Evolutionary conservation across 2,329 filamentous ascomycete genomes (phyloP).

Genomic region (Orbilia javanica): DNA sequence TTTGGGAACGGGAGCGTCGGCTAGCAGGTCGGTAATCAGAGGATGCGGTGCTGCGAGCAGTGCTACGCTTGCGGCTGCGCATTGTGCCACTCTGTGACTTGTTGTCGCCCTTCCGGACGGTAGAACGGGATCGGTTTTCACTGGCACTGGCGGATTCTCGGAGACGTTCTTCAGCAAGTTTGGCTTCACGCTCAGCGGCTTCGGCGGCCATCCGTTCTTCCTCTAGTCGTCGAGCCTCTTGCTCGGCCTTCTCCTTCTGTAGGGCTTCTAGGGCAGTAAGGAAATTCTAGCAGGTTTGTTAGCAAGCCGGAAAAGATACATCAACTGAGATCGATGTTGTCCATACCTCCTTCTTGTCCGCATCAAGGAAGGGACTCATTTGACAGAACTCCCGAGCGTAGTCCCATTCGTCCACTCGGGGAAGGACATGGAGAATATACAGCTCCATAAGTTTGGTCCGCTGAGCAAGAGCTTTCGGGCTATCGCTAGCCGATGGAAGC

Average conservation of each 20-base stretch:
- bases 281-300: constrained; percentile 75
- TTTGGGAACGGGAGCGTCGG: constrained; percentile 52
- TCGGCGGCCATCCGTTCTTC: constrained; percentile 73
- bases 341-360: constrained; percentile 71
- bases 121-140: constrained; percentile 73
- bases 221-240: constrained; percentile 75
- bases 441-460: constrained; percentile 93
- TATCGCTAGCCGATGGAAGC: constrained; percentile 65
- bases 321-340: background rate
- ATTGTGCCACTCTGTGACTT: constrained; percentile 68
- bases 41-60: constrained; percentile 69
- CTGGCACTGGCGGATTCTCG: constrained; percentile 66
- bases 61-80: constrained; percentile 70
- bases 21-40: constrained; percentile 58
- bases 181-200: constrained; percentile 69
- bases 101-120: constrained; percentile 65
- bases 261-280: constrained; percentile 85
- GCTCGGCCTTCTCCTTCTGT: constrained; percentile 83
- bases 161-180: constrained; percentile 66
- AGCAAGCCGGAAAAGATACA: background rate
- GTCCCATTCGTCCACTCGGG: constrained; percentile 94
- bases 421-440: constrained; percentile 94
- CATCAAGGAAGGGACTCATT: constrained; percentile 87
- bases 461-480: constrained; percentile 61
- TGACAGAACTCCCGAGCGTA: constrained; percentile 92